Evolutionary conservation across 176 grass and related monocot species (phyloP), one percentile per base, ranked within the genome.

Genomic region (Carex myosuroides): DNA sequence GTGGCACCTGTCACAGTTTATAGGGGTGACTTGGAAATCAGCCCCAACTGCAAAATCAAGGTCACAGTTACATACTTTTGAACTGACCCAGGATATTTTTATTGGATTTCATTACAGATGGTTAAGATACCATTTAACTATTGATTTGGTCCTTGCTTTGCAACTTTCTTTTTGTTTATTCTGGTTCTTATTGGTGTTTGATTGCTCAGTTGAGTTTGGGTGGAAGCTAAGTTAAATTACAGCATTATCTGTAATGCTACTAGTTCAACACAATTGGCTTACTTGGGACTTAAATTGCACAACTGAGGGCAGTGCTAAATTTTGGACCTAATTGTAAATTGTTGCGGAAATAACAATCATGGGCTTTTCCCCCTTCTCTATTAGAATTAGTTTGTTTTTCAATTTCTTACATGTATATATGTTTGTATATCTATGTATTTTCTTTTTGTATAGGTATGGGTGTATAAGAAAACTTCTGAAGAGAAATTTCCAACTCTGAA

Each of bases 381-480:
- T 81, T 35, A 12, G 35, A 81, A 63, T 14, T 14, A 75, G 17
- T 52, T 14, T 48, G 12, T 62, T 85, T 75, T 48, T 6, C 24
- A 26, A 24, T 54, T 77, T 79, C 29, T 74, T 42, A 60, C 70
- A n/a, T 79, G 73, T 81, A 69, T 84, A 60, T 79, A 60, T 79
- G 13, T 60, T 79, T 12, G 6, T 79, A 79, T 80, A 18, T 80
- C 52, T 85, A 69, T 67, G 14, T 50, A 81, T 3, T 80, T 21
- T 26, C 30, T 79, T 64, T 92, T 63, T 91, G 64, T 88, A 79
- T 60, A 98, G 95, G 95, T 98, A 58, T 98, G 95, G 92, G 95
- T 90, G 4, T 98, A 94, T 88, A 98, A 98, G 85, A 98, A 98
- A 85, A 93, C 95, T 82, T 87, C 85, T 77, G 92, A 98, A 84